These are phyloP conservation scores for Colletotrichum orbiculare DNA, from an alignment of 2,329 filamentous ascomycete species.

Conservation along the genomic window DNA sequence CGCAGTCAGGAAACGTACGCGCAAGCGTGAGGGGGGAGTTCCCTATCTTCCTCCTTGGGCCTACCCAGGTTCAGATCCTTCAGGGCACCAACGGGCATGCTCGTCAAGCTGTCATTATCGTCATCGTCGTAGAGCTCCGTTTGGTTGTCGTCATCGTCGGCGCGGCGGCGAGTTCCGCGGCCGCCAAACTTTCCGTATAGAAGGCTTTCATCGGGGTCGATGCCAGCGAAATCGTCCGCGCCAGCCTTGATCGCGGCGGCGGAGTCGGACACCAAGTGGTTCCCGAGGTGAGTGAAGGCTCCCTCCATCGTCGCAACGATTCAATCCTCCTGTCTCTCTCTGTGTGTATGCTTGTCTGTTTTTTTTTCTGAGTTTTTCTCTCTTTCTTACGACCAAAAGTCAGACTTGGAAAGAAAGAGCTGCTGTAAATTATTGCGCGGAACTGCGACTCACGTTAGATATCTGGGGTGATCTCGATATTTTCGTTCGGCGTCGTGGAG, in stretches of 20 bases:
- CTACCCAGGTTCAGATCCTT: constrained; percentile 70
- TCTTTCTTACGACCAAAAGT: too few relatives aligned
- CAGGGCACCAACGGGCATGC: constrained; percentile 81
- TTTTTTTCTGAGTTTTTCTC: not conserved
- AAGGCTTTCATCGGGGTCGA: constrained; percentile 83
- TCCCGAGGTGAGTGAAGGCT: constrained; percentile 88
- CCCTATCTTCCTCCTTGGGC: constrained; percentile 80
- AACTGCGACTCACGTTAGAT: constrained; percentile 31
- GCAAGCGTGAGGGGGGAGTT: constrained; percentile 94
- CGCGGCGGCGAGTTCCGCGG: constrained; percentile 72
- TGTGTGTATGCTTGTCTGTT: not conserved
- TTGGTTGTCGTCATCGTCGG: constrained; percentile 91
- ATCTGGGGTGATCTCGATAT: constrained; percentile 28
- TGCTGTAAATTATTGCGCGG: not conserved
- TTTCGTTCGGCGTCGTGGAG: constrained; percentile 35
- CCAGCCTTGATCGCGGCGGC: constrained; percentile 89
- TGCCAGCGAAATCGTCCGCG: constrained; percentile 77
- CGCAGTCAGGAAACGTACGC: constrained; percentile 71
- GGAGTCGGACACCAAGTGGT: constrained; percentile 86
- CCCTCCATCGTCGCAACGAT: constrained; percentile 74
- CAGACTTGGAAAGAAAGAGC: too few relatives aligned
- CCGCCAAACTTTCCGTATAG: constrained; percentile 77
- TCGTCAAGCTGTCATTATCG: constrained; percentile 80
- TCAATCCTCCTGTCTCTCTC: constrained; percentile 18
- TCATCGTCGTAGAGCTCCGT: constrained; percentile 87